A percentile compares a stretch with the other conserved stretches of the same genome.
Conservation (phyloP, 2,329 filamentous ascomycete species). For the Keithomyces neogunnii region DNA sequence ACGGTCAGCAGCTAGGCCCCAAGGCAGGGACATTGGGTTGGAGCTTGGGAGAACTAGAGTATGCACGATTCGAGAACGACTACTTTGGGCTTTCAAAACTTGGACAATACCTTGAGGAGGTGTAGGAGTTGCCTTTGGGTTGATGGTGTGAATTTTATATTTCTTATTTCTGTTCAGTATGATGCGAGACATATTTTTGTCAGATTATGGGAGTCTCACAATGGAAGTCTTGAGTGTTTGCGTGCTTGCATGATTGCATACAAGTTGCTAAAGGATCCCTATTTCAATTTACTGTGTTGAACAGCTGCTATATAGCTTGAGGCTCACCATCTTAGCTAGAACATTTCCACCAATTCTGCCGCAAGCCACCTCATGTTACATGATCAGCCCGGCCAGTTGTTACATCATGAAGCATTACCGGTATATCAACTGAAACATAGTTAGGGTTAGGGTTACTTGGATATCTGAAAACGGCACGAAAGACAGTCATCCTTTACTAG, state of each 20-base stretch:
- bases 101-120: background rate
- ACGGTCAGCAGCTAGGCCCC: background rate
- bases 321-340: too few relatives aligned
- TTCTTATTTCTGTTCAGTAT: too few relatives aligned
- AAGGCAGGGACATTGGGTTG: background rate
- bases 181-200: too few relatives aligned
- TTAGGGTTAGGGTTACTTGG: background rate
- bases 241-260: too few relatives aligned
- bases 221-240: too few relatives aligned
- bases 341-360: too few relatives aligned
- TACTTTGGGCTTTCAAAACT: background rate
- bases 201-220: too few relatives aligned
- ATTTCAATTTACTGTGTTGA: background rate
- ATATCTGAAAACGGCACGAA: background rate
- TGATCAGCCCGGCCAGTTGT: background rate
- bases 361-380: background rate
- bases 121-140: background rate
- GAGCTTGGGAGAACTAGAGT: background rate
- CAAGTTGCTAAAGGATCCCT: background rate
- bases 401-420: background rate
- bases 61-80: background rate
- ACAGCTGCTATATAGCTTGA: background rate
- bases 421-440: background rate
- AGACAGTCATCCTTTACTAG: background rate
- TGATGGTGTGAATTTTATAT: background rate